These are phyloP conservation scores for Solioccasus polychromus DNA, from an alignment of 768 basidiomycete species.

Conservation along the genomic window DNA sequence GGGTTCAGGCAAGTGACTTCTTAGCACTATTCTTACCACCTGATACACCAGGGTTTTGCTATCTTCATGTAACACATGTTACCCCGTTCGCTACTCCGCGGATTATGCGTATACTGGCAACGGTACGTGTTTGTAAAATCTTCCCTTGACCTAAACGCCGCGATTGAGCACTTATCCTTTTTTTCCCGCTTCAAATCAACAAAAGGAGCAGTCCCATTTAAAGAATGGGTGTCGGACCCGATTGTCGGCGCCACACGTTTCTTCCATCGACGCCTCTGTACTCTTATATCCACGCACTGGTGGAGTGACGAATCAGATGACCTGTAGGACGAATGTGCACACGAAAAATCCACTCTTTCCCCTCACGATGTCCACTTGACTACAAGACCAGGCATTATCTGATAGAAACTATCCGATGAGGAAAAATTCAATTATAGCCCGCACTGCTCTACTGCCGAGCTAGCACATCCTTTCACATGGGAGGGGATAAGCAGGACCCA, in stretches of 20 bases:
- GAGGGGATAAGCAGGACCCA: constrained; percentile 18
- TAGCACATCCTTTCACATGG: constrained; percentile 13
- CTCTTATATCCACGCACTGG: background rate
- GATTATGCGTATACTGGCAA: background rate
- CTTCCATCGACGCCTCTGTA: background rate
- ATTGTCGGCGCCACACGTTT: constrained; percentile 13
- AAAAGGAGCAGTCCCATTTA: background rate
- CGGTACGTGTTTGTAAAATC: background rate
- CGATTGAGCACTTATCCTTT: background rate
- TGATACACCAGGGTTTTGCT: constrained; percentile 3
- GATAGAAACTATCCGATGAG: constrained; percentile 11
- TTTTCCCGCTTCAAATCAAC: background rate
- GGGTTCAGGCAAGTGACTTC: background rate
- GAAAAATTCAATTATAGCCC: constrained; percentile 20
- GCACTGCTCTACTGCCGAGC: constrained; percentile 21
- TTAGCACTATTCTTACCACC: constrained; percentile 6
- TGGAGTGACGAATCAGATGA: constrained; percentile 9
- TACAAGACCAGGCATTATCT: constrained; percentile 8
- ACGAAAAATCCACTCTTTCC: constrained; percentile 15
- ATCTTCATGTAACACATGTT: constrained; percentile 1
- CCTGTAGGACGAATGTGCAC: constrained; percentile 5
- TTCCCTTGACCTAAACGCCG: background rate
- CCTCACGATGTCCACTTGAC: constrained; percentile 16
- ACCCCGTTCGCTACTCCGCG: constrained; percentile 1
- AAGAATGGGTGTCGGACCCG: constrained; percentile 1